A percentile compares a stretch with the other conserved stretches of the same genome.
Conservation (phyloP, 1,284 basidiomycete genomes). For the Cutaneotrichosporon dermatis region DNA sequence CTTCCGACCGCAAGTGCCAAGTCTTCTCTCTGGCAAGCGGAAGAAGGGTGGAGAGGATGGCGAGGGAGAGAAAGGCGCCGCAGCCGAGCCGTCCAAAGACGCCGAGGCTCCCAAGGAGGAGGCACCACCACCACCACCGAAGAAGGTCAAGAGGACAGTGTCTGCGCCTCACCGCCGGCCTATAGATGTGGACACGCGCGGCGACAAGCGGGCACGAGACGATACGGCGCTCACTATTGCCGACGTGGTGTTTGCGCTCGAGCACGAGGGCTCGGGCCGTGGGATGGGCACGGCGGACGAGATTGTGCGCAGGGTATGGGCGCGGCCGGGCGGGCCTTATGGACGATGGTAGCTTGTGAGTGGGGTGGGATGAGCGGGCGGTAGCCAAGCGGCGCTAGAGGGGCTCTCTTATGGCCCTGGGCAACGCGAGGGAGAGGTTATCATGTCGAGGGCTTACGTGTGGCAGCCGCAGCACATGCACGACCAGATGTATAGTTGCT, state of each 20-base stretch:
- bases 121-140: constrained; percentile 18
- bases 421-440: not conserved
- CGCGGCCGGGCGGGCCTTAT: constrained; percentile 30
- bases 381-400: too few species aligned
- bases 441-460: not conserved
- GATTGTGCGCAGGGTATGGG: constrained; percentile 27
- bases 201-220: constrained; percentile 26
- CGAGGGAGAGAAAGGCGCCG: not conserved
- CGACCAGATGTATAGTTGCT: not conserved
- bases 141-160: constrained; percentile 14
- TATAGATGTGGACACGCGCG: constrained; percentile 12
- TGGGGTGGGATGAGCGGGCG: not conserved
- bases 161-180: constrained; percentile 14
- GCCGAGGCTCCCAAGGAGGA: not conserved
- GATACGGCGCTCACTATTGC: constrained; percentile 36
- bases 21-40: constrained; percentile 16
- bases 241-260: constrained; percentile 43
- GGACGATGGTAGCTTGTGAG: constrained; percentile 12
- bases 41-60: constrained; percentile 22
- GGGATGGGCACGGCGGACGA: constrained; percentile 33
- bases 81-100: not conserved
- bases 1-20: constrained; percentile 15
- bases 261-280: constrained; percentile 31
- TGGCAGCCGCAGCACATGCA: not conserved
- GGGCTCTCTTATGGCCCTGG: not conserved